These are phyloP conservation scores for Manihot esculenta DNA, from an alignment of 441 rosid genomes.

Conservation along the genomic window DNA sequence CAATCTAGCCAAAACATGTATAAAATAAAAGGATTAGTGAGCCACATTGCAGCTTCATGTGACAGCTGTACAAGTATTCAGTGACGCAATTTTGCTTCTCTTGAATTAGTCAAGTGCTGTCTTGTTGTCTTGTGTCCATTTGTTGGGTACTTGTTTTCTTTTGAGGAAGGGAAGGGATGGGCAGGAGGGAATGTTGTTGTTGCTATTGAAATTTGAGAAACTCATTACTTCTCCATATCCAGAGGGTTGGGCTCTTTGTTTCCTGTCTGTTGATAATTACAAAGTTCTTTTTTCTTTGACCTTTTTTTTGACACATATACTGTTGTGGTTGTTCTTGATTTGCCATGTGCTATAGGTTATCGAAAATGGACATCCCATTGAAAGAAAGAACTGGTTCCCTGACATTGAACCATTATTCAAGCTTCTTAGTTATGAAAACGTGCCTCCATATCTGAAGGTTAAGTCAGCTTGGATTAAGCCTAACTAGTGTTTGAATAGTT, in stretches of 20 bases:
- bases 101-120: no score
- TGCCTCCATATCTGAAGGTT: slow-evolving; percentile 95
- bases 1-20: background rate
- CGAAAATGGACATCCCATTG: slow-evolving; percentile 82
- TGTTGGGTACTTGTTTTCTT: no score
- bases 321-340: background rate
- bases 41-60: background rate
- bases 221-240: background rate
- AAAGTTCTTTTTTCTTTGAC: no score
- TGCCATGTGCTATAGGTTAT: slow-evolving; percentile 52
- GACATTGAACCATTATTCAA: slow-evolving; percentile 94
- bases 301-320: no score
- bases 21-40: no score
- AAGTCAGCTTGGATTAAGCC: slow-evolving; percentile 20
- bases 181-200: background rate
- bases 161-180: no score
- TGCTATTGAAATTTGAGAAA: background rate
- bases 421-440: slow-evolving; percentile 95
- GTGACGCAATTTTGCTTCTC: no score
- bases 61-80: background rate
- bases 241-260: background rate
- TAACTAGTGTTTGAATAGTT: slow-evolving; percentile 22
- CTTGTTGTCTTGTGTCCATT: no score
- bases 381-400: slow-evolving; percentile 90
- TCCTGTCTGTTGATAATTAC: background rate